Percentiles rank a stretch among this genome's conserved stretches.
phyloP scores from a whole-genome alignment of 1,284 basidiomycete genomes.

The Leucoagaricus sp. region DNA sequence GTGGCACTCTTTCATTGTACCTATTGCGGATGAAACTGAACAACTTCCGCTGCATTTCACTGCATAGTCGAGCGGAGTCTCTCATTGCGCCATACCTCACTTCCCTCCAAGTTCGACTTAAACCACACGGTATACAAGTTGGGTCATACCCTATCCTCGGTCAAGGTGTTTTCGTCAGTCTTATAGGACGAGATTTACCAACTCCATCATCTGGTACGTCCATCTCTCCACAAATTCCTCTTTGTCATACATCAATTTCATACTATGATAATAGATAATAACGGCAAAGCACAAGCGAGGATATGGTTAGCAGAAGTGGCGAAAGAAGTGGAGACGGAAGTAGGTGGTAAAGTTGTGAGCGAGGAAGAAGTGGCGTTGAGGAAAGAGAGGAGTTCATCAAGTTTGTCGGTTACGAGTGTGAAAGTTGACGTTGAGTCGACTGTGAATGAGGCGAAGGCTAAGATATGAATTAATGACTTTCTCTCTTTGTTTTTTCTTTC shows the following conservation, averaged over 20 bases:
- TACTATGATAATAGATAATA: background rate
- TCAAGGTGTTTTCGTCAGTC: slow-evolving; percentile 64
- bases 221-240: no score
- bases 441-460: no score
- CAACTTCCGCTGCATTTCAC: background rate
- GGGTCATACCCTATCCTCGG: slow-evolving; percentile 78
- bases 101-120: slow-evolving; percentile 73
- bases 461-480: no score
- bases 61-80: slow-evolving; percentile 75
- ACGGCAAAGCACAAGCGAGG: slow-evolving; percentile 5
- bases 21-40: background rate
- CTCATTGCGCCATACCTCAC: slow-evolving; percentile 89
- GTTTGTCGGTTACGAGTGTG: background rate
- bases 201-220: background rate
- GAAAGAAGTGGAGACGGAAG: slow-evolving; percentile 63
- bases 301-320: slow-evolving; percentile 54
- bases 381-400: slow-evolving; percentile 29
- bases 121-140: slow-evolving; percentile 77
- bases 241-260: background rate
- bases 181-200: slow-evolving; percentile 73
- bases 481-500: no score
- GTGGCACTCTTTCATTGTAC: slow-evolving; percentile 4
- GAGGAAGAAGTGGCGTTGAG: slow-evolving; percentile 57
- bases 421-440: no score
- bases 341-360: slow-evolving; percentile 58